phyloP scores from a whole-genome alignment of 2,329 filamentous ascomycete genomes.

The Fusarium sp. region DNA sequence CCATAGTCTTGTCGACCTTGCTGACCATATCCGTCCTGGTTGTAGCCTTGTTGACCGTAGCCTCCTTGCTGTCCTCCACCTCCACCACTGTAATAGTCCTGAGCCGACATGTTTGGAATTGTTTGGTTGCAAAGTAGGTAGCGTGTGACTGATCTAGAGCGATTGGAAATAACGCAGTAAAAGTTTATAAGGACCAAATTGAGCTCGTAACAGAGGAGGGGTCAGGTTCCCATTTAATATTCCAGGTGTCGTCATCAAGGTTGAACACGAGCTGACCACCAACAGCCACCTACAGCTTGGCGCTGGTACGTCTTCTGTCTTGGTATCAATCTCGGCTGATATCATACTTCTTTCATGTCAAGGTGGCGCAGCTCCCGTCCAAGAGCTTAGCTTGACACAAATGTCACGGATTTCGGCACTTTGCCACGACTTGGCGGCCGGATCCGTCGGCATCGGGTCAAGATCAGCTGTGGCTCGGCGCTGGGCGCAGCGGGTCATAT shows the following conservation, averaged over 20 bases:
- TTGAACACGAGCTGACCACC: constrained; percentile 1
- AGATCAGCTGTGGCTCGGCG: constrained; percentile 19
- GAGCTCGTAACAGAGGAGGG: not conserved
- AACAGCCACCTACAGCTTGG: constrained; percentile 8
- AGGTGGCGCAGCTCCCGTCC: constrained; percentile 27
- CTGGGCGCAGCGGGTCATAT: constrained; percentile 1
- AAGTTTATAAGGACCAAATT: not conserved
- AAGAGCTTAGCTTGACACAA: not conserved
- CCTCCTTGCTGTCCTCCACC: constrained; percentile 22
- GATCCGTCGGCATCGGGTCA: constrained; percentile 31
- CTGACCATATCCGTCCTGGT: constrained; percentile 24
- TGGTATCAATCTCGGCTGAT: constrained; percentile 29
- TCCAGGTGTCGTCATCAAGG: constrained; percentile 22
- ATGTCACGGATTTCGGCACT: constrained; percentile 20
- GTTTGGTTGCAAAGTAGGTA: not conserved
- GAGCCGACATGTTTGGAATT: constrained; percentile 34
- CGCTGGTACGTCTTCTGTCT: not conserved
- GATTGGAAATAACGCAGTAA: not conserved
- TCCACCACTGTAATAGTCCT: constrained; percentile 39
- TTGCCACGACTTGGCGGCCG: constrained; percentile 31
- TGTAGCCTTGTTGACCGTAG: constrained; percentile 22
- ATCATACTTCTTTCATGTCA: constrained; percentile 25
- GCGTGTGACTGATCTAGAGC: not conserved
- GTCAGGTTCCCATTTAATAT: constrained; percentile 18
- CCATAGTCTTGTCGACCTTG: constrained; percentile 18